Evolutionary conservation across 345 rosid genomes (phyloP), one percentile per base, ranked within the genome.

Genomic region (Citrus reticulata): DNA sequence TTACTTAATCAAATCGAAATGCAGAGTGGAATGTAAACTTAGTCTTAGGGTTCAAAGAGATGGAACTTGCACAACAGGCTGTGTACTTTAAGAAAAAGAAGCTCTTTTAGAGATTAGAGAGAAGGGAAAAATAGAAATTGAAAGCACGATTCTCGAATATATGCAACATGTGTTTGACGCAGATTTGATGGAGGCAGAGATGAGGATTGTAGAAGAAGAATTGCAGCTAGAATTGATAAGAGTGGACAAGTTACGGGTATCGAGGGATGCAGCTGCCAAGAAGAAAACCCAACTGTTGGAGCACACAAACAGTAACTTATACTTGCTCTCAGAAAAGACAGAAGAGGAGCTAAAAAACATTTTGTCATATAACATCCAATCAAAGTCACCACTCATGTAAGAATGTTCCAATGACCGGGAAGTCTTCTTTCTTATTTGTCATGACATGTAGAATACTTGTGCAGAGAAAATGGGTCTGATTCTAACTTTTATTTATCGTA

Each of bases 101-200:
- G 73, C 83, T 61, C 82, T 93, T 8, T 19, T 83, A 13, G 92
- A 90, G 81, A 81, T 87, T 60, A 82, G 73, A 71, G 90, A 87
- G 80, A 32, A 79, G 2, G 98, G 95, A 11, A 82, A 39, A 81
- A 35, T 58, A 2, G 92, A 96, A 74, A 70, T 85, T 24, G 85
- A 85, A 32, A 79, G 54, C 51, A 71, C 86, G 90, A 72, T 37
- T 32, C 22, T 90, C 9, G 94, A 86, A 49, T 89, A 86, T 79
- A 92, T 89, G 64, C 90, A 91, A 76, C 84, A 78, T 5, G 89
- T 89, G 27, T 90, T 87, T 72, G 92, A 91, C n/a, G 58, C 80
- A 2, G 87, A 89, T 65, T 74, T 92, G 84, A 89, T 84, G 68
- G 89, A 74, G 29, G 89, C 77, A 13, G 98, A 96, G 85, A 79